These are phyloP conservation scores for Mycena metata DNA, from an alignment of 768 basidiomycete species.

Conservation along the genomic window DNA sequence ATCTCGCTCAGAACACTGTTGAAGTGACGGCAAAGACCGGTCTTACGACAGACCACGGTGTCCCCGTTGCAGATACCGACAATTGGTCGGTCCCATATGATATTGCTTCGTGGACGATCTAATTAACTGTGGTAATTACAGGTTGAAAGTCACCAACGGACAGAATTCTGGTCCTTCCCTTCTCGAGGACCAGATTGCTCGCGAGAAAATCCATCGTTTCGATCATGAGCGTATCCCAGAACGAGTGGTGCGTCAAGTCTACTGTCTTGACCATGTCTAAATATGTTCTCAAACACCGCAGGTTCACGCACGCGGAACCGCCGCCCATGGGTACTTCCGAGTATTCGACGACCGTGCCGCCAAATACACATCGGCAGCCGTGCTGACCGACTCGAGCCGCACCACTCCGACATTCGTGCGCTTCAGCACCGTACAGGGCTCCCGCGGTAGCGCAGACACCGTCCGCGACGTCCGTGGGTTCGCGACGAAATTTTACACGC, in stretches of 20 bases:
- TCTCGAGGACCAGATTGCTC: constrained; percentile 77
- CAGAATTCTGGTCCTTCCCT: constrained; percentile 73
- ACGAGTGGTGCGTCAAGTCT: constrained; percentile 57
- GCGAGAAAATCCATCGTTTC: constrained; percentile 60
- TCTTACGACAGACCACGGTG: constrained; percentile 75
- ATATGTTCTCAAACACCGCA: no score
- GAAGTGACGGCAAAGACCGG: constrained; percentile 45
- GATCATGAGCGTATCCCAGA: constrained; percentile 94
- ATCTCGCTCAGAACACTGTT: constrained; percentile 38
- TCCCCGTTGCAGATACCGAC: constrained; percentile 71
- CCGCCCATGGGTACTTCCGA: constrained; percentile 88
- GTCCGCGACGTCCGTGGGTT: constrained; percentile 92
- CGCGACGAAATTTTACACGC: constrained; percentile 85
- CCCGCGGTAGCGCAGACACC: constrained; percentile 84
- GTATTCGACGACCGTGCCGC: constrained; percentile 76
- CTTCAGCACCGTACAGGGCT: constrained; percentile 89
- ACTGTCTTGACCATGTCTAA: no score
- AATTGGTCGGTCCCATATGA: constrained; percentile 62
- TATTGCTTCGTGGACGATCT: no score
- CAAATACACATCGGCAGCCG: constrained; percentile 77
- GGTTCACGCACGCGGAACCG: constrained; percentile 78
- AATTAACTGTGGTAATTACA: constrained; percentile 42
- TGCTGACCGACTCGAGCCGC: constrained; percentile 79
- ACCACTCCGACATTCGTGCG: constrained; percentile 85
- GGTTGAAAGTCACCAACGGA: constrained; percentile 68